Evolutionary conservation across 441 rosid species (phyloP).

Genomic region (Populus hybrid): DNA sequence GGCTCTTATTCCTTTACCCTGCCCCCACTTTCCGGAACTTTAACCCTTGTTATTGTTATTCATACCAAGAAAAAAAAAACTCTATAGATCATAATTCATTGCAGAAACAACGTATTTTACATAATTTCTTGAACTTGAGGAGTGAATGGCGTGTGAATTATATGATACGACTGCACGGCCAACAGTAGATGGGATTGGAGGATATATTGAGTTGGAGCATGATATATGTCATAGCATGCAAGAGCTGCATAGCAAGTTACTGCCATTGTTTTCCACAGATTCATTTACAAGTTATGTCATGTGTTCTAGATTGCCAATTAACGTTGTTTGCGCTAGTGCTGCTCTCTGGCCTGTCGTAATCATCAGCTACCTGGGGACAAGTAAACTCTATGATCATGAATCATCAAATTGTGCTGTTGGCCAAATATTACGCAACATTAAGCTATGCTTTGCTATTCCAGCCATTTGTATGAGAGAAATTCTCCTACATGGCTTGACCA

Average conservation of each 20-base stretch:
- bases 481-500: not conserved
- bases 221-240: not conserved
- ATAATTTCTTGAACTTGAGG: not conserved
- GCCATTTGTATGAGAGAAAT: no score
- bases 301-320: not conserved
- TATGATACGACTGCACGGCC: not conserved
- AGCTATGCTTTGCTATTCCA: not conserved
- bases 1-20: not conserved
- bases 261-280: not conserved
- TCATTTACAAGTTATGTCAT: not conserved
- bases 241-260: not conserved
- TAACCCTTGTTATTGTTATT: not conserved
- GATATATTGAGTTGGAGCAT: not conserved
- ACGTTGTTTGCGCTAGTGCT: not conserved
- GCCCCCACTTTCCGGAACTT: not conserved
- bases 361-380: not conserved
- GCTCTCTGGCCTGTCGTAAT: no score
- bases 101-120: not conserved
- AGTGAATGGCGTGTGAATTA: not conserved
- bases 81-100: not conserved
- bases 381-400: not conserved
- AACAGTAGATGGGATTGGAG: not conserved
- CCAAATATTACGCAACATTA: no score
- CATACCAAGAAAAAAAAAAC: not conserved
- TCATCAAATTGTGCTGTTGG: not conserved